These are phyloP conservation scores for Xenoacremonium recifei DNA, from an alignment of 2,329 filamentous ascomycete species.

Conservation along the genomic window DNA sequence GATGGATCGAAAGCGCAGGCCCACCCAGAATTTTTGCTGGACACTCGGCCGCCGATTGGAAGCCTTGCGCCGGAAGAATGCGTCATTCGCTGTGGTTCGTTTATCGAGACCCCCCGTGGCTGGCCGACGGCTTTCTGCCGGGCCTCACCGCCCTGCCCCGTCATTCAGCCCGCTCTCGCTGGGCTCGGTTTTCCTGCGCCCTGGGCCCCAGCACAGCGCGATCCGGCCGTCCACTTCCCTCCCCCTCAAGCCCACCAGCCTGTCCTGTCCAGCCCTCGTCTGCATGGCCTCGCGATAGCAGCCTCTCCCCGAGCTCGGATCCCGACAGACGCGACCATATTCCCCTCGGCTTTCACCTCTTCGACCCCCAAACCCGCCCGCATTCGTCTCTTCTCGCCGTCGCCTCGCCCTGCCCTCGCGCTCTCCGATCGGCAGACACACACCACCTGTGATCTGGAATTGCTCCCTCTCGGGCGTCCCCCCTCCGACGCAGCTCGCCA, in stretches of 20 bases:
- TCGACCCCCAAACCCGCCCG: conserved; percentile 2
- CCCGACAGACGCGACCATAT: conserved; percentile 3
- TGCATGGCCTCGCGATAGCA: neutral
- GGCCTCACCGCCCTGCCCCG: conserved; percentile 27
- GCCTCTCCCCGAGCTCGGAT: conserved; percentile 2
- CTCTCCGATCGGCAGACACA: conserved; percentile 16
- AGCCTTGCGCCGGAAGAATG: conserved; percentile 27
- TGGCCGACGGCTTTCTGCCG: conserved; percentile 32
- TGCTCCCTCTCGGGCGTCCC: conserved; percentile 5
- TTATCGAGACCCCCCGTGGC: conserved; percentile 18
- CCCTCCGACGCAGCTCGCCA: conserved; percentile 1
- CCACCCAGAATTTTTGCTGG: conserved; percentile 17
- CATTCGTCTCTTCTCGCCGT: conserved; percentile 7
- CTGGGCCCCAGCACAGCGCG: conserved; percentile 23
- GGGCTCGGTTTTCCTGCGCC: conserved; percentile 19
- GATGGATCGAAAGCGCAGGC: no score
- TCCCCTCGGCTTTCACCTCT: conserved; percentile 5
- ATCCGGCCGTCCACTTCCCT: conserved; percentile 16
- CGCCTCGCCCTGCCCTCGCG: no score
- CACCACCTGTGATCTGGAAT: conserved; percentile 10
- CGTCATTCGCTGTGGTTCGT: conserved; percentile 30
- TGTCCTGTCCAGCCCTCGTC: conserved; percentile 1
- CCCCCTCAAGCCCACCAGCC: conserved; percentile 6
- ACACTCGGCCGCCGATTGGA: no score
- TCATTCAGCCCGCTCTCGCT: conserved; percentile 30